These are phyloP conservation scores for Suillus plorans DNA, from an alignment of 768 basidiomycete species.

Conservation along the genomic window DNA sequence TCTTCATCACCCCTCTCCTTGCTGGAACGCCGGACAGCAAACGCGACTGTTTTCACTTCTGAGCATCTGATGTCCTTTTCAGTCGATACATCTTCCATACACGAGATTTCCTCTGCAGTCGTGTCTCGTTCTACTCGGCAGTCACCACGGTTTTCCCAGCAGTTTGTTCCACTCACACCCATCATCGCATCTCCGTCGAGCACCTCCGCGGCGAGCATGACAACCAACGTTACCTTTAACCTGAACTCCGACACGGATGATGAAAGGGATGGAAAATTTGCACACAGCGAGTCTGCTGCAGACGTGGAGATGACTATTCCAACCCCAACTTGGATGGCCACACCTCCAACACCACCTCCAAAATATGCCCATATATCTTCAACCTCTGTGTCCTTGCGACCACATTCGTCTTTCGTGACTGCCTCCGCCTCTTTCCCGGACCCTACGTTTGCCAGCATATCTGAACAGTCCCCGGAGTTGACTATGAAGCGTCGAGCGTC, in stretches of 20 bases:
- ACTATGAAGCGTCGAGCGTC: slow-evolving; percentile 39
- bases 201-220: slow-evolving; percentile 43
- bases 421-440: slow-evolving; percentile 30
- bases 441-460: slow-evolving; percentile 24
- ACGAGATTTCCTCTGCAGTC: neutral
- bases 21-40: slow-evolving; percentile 12
- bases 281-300: neutral
- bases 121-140: slow-evolving; percentile 9
- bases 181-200: slow-evolving; percentile 60
- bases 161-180: slow-evolving; percentile 52
- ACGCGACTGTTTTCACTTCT: neutral
- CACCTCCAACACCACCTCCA: slow-evolving; percentile 57
- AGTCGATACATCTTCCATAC: neutral
- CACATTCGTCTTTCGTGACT: slow-evolving; percentile 49
- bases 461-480: slow-evolving; percentile 10
- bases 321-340: slow-evolving; percentile 57
- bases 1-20: slow-evolving; percentile 11
- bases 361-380: slow-evolving; percentile 32
- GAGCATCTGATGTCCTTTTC: neutral
- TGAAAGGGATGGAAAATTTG: slow-evolving; percentile 8
- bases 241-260: slow-evolving; percentile 9
- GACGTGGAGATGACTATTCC: slow-evolving; percentile 20
- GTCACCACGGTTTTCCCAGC: slow-evolving; percentile 28
- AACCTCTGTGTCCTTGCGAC: slow-evolving; percentile 35
- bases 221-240: slow-evolving; percentile 21